phyloP scores from a whole-genome alignment of 331 rosid species.

The Ulmus americana region DNA sequence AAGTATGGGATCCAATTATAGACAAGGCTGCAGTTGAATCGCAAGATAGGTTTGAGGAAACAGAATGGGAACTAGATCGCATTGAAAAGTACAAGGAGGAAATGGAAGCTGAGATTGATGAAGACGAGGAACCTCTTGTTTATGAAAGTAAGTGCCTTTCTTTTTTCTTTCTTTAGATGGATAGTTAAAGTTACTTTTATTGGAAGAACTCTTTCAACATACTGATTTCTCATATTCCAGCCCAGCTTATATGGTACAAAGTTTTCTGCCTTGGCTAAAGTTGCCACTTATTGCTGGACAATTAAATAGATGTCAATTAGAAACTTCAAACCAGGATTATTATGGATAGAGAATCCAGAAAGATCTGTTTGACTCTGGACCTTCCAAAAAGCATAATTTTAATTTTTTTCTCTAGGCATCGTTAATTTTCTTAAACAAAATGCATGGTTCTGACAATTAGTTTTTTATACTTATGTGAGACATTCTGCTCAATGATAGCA shows the following conservation, averaged over 20 bases:
- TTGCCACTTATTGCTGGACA: no score
- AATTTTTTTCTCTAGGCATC: no score
- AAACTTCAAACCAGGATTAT: no score
- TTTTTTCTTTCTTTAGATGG: not conserved
- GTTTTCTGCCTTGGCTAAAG: no score
- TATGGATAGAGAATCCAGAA: no score
- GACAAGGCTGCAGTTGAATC: constrained; percentile 79
- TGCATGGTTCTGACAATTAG: not conserved
- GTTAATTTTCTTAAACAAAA: no score
- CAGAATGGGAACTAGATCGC: constrained; percentile 95
- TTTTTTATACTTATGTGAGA: not conserved
- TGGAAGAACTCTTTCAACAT: no score
- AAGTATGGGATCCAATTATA: constrained; percentile 89
- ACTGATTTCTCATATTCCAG: no score
- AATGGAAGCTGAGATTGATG: constrained; percentile 99
- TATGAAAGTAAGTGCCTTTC: constrained; percentile 70
- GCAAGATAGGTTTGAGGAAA: constrained; percentile 84
- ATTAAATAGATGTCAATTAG: no score
- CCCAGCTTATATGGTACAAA: no score
- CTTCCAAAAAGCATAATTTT: no score
- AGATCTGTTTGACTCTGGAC: no score
- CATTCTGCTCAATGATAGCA: constrained; percentile 10
- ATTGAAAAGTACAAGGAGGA: constrained; percentile 95
- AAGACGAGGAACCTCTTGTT: constrained; percentile 95
- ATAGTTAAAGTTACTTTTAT: not conserved